Base-by-base conservation (phyloP, 139 green algal species). In the Chlamydomonas sp. region DNA sequence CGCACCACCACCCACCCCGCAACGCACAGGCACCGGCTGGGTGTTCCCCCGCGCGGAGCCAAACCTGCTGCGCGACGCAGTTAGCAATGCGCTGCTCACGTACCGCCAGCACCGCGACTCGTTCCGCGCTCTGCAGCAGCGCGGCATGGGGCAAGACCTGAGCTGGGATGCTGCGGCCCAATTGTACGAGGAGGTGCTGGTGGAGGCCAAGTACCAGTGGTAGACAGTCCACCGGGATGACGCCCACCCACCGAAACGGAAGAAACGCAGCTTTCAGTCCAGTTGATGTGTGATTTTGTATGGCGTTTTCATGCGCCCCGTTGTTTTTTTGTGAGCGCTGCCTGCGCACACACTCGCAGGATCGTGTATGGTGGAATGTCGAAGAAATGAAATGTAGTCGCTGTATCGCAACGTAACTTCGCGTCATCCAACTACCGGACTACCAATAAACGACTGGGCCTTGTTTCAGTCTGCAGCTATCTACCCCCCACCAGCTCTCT, bases 151-250 rank as follows among this genome's bases (percentile, higher is more conserved):
- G 50, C 83, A 91, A 70, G 90, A 97, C 72, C 76, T 95, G 62
- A 90, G 75, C 6, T 98, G 92, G 92, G 83, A 93, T 35, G 76
- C 92, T 29, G 90, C 93, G 0, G 94, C 94, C 2, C 62, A 88
- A 64, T 76, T 86, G 54, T 98, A 98, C 73, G 94, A 98, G 78
- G 84, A 97, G 54, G 83, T 96, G n/a, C 74, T 97, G 37, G 63
- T 96, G 33, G 86, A 83, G 2, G 92, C 91, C 35, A 97, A 96
- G 84, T 96, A 87, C 72, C 82, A 92, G 73, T 93, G 88, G 86
- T 91, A 78, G 31, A 58, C 10, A 28, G 16, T 35, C 54, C 13
- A 29, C 20, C 16, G 54, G 54, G 5, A 62, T 62, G 22, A 5
- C 26, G 54, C 16, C n/a, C n/a, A n/a, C n/a, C n/a, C n/a, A n/a